phyloP scores from a whole-genome alignment of 2,329 filamentous ascomycete species.

The Pseudogymnoascus sp. region DNA sequence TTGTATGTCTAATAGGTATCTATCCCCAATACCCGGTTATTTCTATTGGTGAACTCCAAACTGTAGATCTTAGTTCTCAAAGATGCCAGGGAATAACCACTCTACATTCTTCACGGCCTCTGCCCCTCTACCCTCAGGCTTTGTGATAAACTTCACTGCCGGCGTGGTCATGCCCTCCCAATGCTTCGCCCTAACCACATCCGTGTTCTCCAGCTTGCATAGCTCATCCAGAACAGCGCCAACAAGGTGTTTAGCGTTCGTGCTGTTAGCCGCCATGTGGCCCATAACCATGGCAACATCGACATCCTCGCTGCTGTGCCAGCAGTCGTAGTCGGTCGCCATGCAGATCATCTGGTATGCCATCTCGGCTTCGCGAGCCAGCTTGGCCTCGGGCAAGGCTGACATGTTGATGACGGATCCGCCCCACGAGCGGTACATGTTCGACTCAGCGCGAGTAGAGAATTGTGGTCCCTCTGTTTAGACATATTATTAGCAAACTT shows the following conservation, averaged over 20 bases:
- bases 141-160: slow-evolving; percentile 75
- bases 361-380: slow-evolving; percentile 92
- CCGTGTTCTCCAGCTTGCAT: slow-evolving; percentile 65
- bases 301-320: slow-evolving; percentile 76
- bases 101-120: slow-evolving; percentile 73
- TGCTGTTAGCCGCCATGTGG: slow-evolving; percentile 88
- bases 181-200: slow-evolving; percentile 74
- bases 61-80: slow-evolving; percentile 3
- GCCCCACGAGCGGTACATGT: slow-evolving; percentile 92
- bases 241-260: slow-evolving; percentile 80
- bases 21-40: neutral
- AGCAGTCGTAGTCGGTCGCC: slow-evolving; percentile 99
- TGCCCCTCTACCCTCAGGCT: slow-evolving; percentile 62
- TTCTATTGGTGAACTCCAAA: neutral
- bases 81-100: slow-evolving; percentile 72
- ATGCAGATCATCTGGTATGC: slow-evolving; percentile 99
- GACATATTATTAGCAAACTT: neutral
- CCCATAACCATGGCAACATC: slow-evolving; percentile 96
- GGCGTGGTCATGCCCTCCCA: slow-evolving; percentile 69
- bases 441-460: slow-evolving; percentile 88
- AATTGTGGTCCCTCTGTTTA: slow-evolving; percentile 91
- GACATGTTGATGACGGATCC: slow-evolving; percentile 99
- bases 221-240: slow-evolving; percentile 82
- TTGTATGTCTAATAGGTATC: neutral
- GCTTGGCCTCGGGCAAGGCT: slow-evolving; percentile 86